These are phyloP conservation scores for Coemansia sp. DNA, from an alignment of 192 early-diverging fungal genomes.

Conservation along the genomic window DNA sequence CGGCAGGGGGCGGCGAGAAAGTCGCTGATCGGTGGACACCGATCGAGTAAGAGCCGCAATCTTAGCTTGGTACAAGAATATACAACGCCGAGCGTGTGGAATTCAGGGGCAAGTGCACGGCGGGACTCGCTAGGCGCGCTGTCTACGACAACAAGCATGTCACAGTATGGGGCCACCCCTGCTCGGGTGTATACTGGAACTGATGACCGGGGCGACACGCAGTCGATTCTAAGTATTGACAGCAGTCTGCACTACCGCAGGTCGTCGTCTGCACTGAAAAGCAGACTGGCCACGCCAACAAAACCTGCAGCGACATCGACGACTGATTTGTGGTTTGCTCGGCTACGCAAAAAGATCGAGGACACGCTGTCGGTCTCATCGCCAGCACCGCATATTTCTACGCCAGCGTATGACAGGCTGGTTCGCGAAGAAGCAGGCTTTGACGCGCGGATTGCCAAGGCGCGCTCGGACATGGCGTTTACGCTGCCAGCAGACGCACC, in stretches of 20 bases:
- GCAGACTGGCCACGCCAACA: not conserved
- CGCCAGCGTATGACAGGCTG: slow-evolving; percentile 43
- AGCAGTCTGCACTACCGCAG: slow-evolving; percentile 17
- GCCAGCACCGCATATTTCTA: slow-evolving; percentile 11
- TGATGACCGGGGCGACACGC: slow-evolving; percentile 19
- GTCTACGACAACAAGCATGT: not conserved
- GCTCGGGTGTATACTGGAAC: not conserved
- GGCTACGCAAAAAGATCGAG: slow-evolving; percentile 43
- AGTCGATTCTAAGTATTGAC: slow-evolving; percentile 39
- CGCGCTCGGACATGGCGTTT: slow-evolving; percentile 13
- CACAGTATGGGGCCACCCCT: not conserved
- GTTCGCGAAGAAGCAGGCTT: slow-evolving; percentile 21
- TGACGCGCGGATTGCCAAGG: slow-evolving; percentile 30
- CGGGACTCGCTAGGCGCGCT: not conserved
- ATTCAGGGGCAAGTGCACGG: not conserved
- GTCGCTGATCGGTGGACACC: slow-evolving; percentile 11
- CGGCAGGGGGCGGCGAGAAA: not conserved
- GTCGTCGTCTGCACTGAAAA: not conserved
- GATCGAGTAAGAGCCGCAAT: slow-evolving; percentile 17
- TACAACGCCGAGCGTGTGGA: slow-evolving; percentile 12
- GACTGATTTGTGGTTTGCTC: slow-evolving; percentile 35
- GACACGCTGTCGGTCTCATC: slow-evolving; percentile 26
- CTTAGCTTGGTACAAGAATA: slow-evolving; percentile 36
- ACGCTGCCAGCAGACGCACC: slow-evolving; percentile 33
- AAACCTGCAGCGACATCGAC: not conserved